Percentiles rank a stretch among this genome's conserved stretches.
Evolutionary conservation across 805 yeast genomes (phyloP).

Genomic region (Barnettozyma sucrosica): DNA sequence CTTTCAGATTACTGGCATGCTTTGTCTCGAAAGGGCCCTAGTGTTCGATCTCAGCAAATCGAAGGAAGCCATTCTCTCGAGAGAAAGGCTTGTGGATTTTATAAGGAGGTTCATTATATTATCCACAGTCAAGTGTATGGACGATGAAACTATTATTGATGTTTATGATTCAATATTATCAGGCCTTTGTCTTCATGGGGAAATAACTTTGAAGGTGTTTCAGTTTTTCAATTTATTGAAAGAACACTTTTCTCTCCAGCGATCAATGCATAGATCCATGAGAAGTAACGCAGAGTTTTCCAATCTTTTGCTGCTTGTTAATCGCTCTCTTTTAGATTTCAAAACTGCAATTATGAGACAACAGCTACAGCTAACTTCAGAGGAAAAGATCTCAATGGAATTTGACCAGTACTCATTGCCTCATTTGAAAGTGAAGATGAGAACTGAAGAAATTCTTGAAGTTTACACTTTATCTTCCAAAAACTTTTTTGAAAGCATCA

Average conservation of each 20-base stretch:
- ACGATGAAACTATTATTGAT: constrained; percentile 32
- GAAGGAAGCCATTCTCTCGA: not conserved
- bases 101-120: constrained; percentile 16
- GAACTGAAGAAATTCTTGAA: not conserved
- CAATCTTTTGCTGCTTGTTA: not conserved
- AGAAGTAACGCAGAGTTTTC: not conserved
- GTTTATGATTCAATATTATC: constrained; percentile 36
- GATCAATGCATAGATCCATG: not conserved
- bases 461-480: not conserved
- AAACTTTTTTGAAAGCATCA: not conserved
- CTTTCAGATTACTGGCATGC: constrained; percentile 12
- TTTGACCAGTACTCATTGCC: not conserved
- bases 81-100: constrained; percentile 9
- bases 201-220: constrained; percentile 35
- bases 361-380: not conserved
- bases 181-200: constrained; percentile 40
- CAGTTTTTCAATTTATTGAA: constrained; percentile 38
- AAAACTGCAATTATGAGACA: not conserved
- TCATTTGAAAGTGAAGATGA: not conserved
- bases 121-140: constrained; percentile 20
- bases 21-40: constrained; percentile 9
- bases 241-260: constrained; percentile 21
- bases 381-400: not conserved
- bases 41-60: not conserved
- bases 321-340: not conserved